Evolutionary conservation across 2,329 filamentous ascomycete genomes (phyloP).

Genomic region (Diaporthe citrichinensis): DNA sequence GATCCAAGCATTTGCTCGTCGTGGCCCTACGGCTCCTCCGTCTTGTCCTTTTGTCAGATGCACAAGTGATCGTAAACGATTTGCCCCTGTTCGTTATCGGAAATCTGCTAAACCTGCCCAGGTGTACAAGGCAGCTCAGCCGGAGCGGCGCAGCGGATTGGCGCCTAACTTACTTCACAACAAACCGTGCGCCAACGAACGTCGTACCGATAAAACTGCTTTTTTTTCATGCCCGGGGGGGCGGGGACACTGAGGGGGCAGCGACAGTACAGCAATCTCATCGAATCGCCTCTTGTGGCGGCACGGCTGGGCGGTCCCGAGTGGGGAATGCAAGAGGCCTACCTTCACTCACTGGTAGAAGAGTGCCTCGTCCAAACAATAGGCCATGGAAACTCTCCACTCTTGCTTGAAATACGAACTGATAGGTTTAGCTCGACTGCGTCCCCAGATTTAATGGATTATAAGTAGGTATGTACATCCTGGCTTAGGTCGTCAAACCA

Average conservation of each 20-base stretch:
- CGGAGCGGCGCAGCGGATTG: background rate
- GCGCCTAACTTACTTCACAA: background rate
- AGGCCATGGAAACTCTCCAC: background rate
- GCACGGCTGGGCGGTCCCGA: background rate
- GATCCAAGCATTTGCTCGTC: no score
- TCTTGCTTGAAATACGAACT: background rate
- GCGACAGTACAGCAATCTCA: background rate
- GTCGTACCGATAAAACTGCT: background rate
- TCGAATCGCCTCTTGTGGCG: background rate
- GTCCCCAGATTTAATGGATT: background rate
- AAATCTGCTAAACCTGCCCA: no score
- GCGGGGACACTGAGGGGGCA: background rate
- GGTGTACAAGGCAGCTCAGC: background rate
- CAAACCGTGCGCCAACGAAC: background rate
- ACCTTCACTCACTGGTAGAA: background rate
- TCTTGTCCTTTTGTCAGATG: no score
- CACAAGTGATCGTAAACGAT: no score
- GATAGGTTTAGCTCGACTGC: background rate
- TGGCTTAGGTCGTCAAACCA: background rate
- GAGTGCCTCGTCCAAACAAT: background rate
- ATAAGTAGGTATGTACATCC: background rate
- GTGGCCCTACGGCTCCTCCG: no score
- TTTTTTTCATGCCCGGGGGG: no score
- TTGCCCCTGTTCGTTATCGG: no score
- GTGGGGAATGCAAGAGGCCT: background rate